phyloP scores from a whole-genome alignment of 192 early-diverging fungal genomes.

The Linderina pennispora region DNA sequence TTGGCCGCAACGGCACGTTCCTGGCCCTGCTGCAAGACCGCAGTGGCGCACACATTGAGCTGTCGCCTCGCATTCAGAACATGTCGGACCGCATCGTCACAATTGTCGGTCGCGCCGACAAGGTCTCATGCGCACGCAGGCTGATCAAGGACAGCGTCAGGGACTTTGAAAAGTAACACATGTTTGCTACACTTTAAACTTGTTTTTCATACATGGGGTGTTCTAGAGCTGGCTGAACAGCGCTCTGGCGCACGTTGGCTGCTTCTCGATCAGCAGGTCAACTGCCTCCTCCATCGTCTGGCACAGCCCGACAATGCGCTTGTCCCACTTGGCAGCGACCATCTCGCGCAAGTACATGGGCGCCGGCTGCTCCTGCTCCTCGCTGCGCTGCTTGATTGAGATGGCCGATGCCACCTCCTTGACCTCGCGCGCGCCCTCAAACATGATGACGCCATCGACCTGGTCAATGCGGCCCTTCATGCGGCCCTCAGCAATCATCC shows the following conservation, averaged over 20 bases:
- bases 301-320: slow-evolving; percentile 36
- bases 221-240: slow-evolving; percentile 25
- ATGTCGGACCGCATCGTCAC: slow-evolving; percentile 36
- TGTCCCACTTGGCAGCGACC: slow-evolving; percentile 35
- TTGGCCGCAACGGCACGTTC: slow-evolving; percentile 33
- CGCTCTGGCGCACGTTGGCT: slow-evolving; percentile 29
- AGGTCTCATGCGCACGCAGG: slow-evolving; percentile 17
- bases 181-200: too few species aligned
- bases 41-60: slow-evolving; percentile 28
- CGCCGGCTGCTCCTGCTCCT: slow-evolving; percentile 26
- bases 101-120: slow-evolving; percentile 8
- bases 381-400: slow-evolving; percentile 20
- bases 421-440: slow-evolving; percentile 58
- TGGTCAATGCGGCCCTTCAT: slow-evolving; percentile 92
- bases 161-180: slow-evolving; percentile 22
- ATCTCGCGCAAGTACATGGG: slow-evolving; percentile 40
- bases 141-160: slow-evolving; percentile 21
- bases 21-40: slow-evolving; percentile 9
- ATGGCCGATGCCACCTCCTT: slow-evolving; percentile 35
- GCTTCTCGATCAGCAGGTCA: slow-evolving; percentile 39
- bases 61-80: slow-evolving; percentile 26
- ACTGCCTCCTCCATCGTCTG: slow-evolving; percentile 38
- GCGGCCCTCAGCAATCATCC: slow-evolving; percentile 88
- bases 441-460: slow-evolving; percentile 77
- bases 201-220: too few species aligned